These are phyloP conservation scores for Saccharomycopsis fodiens DNA, from an alignment of 805 yeast species.

Conservation along the genomic window DNA sequence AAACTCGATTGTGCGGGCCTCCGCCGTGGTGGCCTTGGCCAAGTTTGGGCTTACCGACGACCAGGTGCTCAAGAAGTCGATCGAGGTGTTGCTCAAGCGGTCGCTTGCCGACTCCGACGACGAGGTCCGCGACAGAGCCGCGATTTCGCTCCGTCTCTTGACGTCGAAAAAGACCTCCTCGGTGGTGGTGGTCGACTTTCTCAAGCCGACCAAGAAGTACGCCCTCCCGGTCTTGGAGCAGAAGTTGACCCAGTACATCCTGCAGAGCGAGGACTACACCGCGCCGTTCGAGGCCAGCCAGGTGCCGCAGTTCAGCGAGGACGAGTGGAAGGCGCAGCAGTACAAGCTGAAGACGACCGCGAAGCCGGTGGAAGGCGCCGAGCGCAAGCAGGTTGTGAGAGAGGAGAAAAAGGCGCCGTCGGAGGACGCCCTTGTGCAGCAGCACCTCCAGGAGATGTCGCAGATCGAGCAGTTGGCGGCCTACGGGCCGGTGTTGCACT, in stretches of 20 bases:
- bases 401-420: constrained; percentile 24
- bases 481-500: constrained; percentile 70
- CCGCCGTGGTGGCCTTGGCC: constrained; percentile 88
- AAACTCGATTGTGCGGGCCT: constrained; percentile 89
- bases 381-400: neutral
- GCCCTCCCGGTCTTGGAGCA: constrained; percentile 74
- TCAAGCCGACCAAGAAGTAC: constrained; percentile 61
- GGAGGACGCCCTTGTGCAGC: constrained; percentile 43
- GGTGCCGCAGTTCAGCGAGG: constrained; percentile 59
- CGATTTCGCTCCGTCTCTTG: constrained; percentile 69
- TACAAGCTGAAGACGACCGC: constrained; percentile 41
- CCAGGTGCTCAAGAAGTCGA: constrained; percentile 55
- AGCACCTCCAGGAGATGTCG: constrained; percentile 61
- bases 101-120: constrained; percentile 87
- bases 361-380: constrained; percentile 24
- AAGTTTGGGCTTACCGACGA: constrained; percentile 82
- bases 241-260: constrained; percentile 64
- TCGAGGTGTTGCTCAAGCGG: constrained; percentile 68
- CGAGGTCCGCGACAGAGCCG: constrained; percentile 97
- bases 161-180: constrained; percentile 30
- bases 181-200: constrained; percentile 36
- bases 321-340: constrained; percentile 60
- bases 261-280: constrained; percentile 37
- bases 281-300: constrained; percentile 62
- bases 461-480: constrained; percentile 63